Base-by-base conservation (phyloP, 2,329 filamentous ascomycete species). In the Mollisia scopiformis region DNA sequence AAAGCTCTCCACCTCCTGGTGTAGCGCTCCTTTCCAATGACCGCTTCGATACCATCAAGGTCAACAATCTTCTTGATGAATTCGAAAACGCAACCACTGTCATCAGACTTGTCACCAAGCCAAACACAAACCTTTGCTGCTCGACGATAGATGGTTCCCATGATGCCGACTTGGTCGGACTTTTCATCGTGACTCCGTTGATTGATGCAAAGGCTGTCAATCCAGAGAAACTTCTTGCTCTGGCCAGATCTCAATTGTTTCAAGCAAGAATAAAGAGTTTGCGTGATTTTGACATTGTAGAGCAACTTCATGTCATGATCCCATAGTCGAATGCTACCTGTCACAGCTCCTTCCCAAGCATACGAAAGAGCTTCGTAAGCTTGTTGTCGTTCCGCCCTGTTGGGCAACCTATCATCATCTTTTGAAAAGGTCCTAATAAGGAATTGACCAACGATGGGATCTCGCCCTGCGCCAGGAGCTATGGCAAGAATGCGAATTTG, bases 141-240 rank as follows among this genome's bases (percentile, higher is more conserved):
- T 33, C 33, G 41, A 16, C n/a, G 39, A n/a, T 55, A 55, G n/a
- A 55, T 47, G 7, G 23, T 30, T 43, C 41, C 23, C 53, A 55
- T 55, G 23, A 47, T 19, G 5, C 28, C 35, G 11, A 55, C 39
- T 13, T 55, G 53, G n/a, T 46, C 39, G 23, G 37, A 31, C 27
- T 46, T 55, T 16, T 55, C 53, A 2, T 47, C 37, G 25, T 47
- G 27, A 25, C 47, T 39, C 11, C 23, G 7, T 31, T 46, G 37
- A 47, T 46, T 46, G 25, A 55, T 43, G n/a, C 39, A 55, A 6
- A 55, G 39, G 25, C 35, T 28, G 27, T 55, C 53, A 16, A 55
- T 43, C 53, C 53, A 55, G n/a, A 55, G 21, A 43, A 6, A 43
- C 6, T 23, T 13, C 13, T 43, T 19, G 6, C 25, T 43, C 14